A percentile compares a stretch with the other conserved stretches of the same genome.
phyloP scores from a whole-genome alignment of 2,329 filamentous ascomycete species.

The Diaporthe aspalathi region DNA sequence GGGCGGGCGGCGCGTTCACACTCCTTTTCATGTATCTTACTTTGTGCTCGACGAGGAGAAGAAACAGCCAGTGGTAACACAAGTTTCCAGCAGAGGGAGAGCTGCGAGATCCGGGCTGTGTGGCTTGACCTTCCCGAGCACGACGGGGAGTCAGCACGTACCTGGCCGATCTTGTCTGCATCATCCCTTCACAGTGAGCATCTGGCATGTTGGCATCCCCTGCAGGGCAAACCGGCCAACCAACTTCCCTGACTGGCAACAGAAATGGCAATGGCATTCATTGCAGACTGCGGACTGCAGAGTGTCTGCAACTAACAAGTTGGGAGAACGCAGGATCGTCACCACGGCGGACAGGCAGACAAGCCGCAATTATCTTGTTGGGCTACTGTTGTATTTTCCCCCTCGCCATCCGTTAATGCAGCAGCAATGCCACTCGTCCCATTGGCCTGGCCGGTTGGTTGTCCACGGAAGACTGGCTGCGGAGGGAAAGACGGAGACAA shows the following conservation, averaged over 20 bases:
- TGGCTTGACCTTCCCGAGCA: slow-evolving; percentile 22
- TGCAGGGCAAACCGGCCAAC: slow-evolving; percentile 33
- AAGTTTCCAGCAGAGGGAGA: slow-evolving; percentile 15
- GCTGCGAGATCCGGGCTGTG: slow-evolving; percentile 2
- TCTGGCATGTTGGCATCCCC: slow-evolving; percentile 33
- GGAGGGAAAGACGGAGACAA: slow-evolving; percentile 13
- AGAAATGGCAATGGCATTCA: slow-evolving; percentile 18
- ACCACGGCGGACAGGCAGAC: background rate
- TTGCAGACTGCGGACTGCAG: slow-evolving; percentile 1
- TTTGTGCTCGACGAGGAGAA: slow-evolving; percentile 12
- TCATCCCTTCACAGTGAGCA: slow-evolving; percentile 26
- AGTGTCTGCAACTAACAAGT: background rate
- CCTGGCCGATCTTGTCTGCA: slow-evolving; percentile 27
- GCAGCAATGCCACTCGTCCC: background rate
- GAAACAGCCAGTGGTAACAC: background rate
- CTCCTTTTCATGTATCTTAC: slow-evolving; percentile 8
- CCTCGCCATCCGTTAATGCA: background rate
- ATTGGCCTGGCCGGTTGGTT: background rate
- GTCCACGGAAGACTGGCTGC: background rate
- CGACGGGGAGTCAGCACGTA: slow-evolving; percentile 10
- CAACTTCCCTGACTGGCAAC: slow-evolving; percentile 30
- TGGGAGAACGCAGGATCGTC: background rate
- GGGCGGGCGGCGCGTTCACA: background rate
- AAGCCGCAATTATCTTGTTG: background rate
- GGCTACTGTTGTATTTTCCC: background rate